These are phyloP conservation scores for Guillardia theta DNA, from an alignment of 78 protist species.

Conservation along the genomic window DNA sequence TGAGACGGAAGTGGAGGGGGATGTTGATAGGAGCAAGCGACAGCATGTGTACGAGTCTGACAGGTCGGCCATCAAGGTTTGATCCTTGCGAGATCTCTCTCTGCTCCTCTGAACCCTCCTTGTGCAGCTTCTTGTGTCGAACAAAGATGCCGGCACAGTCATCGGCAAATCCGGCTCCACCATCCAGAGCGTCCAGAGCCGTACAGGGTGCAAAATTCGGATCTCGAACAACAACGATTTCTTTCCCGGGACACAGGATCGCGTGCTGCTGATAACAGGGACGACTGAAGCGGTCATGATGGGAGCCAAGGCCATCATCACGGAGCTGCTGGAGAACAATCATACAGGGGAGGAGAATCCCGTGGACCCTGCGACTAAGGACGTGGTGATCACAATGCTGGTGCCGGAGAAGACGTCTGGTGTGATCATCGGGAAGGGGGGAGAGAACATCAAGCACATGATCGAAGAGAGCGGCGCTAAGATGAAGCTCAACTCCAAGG, in stretches of 20 bases:
- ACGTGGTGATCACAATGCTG: too few relatives aligned
- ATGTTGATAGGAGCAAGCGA: too few relatives aligned
- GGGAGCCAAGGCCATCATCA: background rate
- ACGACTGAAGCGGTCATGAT: background rate
- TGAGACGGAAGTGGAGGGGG: too few relatives aligned
- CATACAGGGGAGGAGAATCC: background rate
- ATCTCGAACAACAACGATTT: background rate
- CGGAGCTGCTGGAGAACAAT: background rate
- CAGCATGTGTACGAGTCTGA: too few relatives aligned
- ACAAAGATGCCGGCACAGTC: conserved; percentile 3
- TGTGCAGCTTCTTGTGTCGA: background rate
- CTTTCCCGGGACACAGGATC: conserved; percentile 8
- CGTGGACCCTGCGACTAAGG: background rate
- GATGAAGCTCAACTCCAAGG: background rate
- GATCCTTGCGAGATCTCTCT: too few relatives aligned
- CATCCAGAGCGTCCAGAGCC: background rate
- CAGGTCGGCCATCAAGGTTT: too few relatives aligned
- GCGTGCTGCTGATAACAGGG: background rate
- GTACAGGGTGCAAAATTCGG: background rate
- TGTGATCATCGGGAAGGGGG: background rate
- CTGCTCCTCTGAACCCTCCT: too few relatives aligned
- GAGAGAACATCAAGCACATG: background rate
- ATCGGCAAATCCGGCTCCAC: background rate
- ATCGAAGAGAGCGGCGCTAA: background rate
- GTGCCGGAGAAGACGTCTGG: background rate